A percentile compares a stretch with the other conserved stretches of the same genome.
Conservation (phyloP, 441 rosid genomes). For the Jatropha podagrica region DNA sequence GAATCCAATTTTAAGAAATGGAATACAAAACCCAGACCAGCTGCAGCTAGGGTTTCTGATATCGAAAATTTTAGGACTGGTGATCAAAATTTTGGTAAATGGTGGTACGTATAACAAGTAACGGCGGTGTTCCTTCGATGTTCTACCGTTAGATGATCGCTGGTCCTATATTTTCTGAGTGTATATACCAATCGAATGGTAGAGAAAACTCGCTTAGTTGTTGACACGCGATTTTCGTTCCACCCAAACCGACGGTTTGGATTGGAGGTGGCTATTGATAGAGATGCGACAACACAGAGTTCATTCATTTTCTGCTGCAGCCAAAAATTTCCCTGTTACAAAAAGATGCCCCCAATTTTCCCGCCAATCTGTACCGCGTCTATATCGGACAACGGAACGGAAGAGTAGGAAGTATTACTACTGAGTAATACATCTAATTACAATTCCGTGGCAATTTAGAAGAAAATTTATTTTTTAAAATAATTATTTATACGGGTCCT, state of each 20-base stretch:
- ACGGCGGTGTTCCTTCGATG: neutral
- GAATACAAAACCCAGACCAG: neutral
- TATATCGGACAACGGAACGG: no score
- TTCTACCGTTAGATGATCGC: neutral
- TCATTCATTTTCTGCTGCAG: neutral
- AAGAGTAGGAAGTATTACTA: no score
- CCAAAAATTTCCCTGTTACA: neutral
- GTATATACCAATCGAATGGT: neutral
- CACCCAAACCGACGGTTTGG: neutral
- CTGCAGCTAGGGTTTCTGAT: constrained; percentile 1
- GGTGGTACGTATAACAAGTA: neutral
- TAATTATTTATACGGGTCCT: no score
- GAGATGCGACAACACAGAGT: no score
- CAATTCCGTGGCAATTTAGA: no score
- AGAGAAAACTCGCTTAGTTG: neutral
- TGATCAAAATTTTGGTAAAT: neutral
- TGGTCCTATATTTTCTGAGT: neutral
- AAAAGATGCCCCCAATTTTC: neutral
- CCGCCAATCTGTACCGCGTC: neutral
- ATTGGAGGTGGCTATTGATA: neutral
- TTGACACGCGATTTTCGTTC: neutral
- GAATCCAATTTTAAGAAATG: neutral
- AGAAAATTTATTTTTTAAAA: no score
- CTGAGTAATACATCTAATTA: no score
- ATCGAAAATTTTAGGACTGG: neutral